Evolutionary conservation across 257 asterid species (phyloP), one percentile per base, ranked within the genome.

Genomic region (Solanum megistacrolobum): DNA sequence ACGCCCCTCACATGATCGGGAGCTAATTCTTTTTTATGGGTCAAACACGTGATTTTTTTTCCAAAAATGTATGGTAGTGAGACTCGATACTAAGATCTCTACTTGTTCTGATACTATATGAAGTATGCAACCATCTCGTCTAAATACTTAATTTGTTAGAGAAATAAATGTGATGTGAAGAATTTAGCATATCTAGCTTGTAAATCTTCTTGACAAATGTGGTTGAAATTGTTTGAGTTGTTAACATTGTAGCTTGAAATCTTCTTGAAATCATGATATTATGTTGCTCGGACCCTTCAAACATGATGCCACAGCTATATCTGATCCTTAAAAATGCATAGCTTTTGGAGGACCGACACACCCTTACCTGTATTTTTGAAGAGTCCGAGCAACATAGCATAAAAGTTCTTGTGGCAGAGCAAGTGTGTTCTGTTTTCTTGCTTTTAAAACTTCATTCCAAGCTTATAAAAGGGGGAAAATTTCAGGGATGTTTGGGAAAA

Each of bases 401-500:
- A 74, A 23, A 21, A 35, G 82, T 74, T 21, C 31, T 34, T 36
- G 83, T 10, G 52, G 10, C 83, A 75, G 27, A 75, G 83, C 58
- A 38, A 76, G 20, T 20, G 12, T 23, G 58, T 12, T 12, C 20
- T 75, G 34, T 38, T 76, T 36, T 71, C 41, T 41, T 86, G n/a
- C 23, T 86, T 31, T 14, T 39, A 41, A 85, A 25, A 41, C 34
- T 86, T 13, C 25, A 66, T 41, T 66, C 5, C 13, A 13, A 48
- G 52, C 36, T 62, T 5, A 10, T 13, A n/a, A 8, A 12, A 1
- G 21, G 27, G 7, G 13, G 0, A 74, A 87, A 65, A 82, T 90
- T 91, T 91, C 95, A 96, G 99, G 98, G 89, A 65, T 94, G 43
- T 86, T 93, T 88, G 93, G 93, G 95, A 94, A 93, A 88, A 43